phyloP scores from a whole-genome alignment of 257 asterid species.

The Lithospermum erythrorhizon region DNA sequence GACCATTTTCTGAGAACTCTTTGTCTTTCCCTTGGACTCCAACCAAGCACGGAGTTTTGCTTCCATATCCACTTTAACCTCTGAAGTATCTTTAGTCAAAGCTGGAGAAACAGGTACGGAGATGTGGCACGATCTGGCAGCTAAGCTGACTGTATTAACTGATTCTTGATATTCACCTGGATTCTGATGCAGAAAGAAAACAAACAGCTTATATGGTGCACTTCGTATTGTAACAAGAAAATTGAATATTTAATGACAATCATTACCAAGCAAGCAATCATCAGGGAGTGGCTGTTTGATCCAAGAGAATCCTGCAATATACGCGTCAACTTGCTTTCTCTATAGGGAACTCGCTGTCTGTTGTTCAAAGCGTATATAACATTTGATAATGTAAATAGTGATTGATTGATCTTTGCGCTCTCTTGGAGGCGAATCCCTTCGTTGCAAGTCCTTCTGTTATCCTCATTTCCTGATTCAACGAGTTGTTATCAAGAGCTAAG shows the following conservation, averaged over 20 bases:
- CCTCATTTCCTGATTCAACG: constrained; percentile 62
- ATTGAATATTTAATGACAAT: not conserved
- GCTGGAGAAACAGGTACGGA: constrained; percentile 40
- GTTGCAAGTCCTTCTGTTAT: constrained; percentile 64
- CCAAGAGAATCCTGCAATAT: constrained; percentile 95
- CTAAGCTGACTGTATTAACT: constrained; percentile 80
- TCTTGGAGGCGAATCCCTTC: constrained; percentile 88
- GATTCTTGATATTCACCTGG: constrained; percentile 93
- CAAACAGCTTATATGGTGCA: constrained; percentile 1
- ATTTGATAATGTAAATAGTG: constrained; percentile 81
- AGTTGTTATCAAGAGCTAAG: not conserved
- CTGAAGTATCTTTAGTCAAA: constrained; percentile 38
- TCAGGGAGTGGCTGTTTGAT: constrained; percentile 71
- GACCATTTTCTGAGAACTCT: constrained; percentile 38
- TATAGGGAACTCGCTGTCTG: constrained; percentile 55
- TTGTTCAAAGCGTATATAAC: constrained; percentile 75
- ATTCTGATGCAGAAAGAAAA: constrained; percentile 31
- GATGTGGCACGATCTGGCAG: constrained; percentile 80
- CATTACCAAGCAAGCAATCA: constrained; percentile 86
- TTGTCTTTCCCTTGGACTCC: constrained; percentile 75
- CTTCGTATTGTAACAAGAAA: not conserved
- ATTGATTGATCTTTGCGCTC: constrained; percentile 83
- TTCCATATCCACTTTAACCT: constrained; percentile 64
- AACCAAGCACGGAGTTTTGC: constrained; percentile 77
- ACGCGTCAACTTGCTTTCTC: constrained; percentile 91